A percentile compares a stretch with the other conserved stretches of the same genome.
Conservation (phyloP, 176 grass and related monocot genomes). For the Elymus sibiricus region DNA sequence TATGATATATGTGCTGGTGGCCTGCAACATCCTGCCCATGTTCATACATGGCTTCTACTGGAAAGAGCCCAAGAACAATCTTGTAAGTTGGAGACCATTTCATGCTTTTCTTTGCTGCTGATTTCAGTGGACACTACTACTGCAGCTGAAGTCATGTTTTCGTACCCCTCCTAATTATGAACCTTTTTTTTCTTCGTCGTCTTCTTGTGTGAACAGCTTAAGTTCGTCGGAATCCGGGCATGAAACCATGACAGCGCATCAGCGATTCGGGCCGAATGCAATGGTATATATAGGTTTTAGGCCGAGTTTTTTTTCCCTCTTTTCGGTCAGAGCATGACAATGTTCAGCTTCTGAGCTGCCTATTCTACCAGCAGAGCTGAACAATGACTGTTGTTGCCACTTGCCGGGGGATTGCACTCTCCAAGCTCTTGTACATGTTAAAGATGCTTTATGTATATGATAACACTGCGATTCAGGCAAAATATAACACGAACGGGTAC, state of each 20-base stretch:
- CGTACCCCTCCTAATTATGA: background rate
- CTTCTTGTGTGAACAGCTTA: conserved; percentile 27
- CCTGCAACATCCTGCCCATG: conserved; percentile 73
- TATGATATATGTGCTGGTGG: conserved; percentile 71
- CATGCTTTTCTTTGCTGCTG: background rate
- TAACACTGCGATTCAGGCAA: conserved; percentile 6
- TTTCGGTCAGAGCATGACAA: background rate
- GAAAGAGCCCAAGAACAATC: conserved; percentile 75
- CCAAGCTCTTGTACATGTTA: background rate
- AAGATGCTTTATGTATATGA: conserved; percentile 27
- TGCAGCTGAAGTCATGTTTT: background rate
- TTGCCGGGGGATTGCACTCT: background rate
- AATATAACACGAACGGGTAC: conserved; percentile 10
- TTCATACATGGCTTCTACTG: conserved; percentile 90
- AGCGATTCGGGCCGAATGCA: background rate
- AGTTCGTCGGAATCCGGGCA: conserved; percentile 28
- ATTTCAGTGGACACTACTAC: background rate
- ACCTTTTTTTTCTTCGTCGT: background rate
- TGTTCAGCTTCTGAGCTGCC: background rate
- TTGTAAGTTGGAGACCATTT: conserved; percentile 43
- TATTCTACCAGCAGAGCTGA: background rate
- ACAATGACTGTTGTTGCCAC: conserved; percentile 5
- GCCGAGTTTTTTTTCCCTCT: background rate
- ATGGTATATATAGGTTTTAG: background rate
- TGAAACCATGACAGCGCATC: conserved; percentile 2